Percentiles rank a stretch among this genome's conserved stretches.
Conservation (phyloP, 768 basidiomycete genomes). For the Tulasnella sp. region DNA sequence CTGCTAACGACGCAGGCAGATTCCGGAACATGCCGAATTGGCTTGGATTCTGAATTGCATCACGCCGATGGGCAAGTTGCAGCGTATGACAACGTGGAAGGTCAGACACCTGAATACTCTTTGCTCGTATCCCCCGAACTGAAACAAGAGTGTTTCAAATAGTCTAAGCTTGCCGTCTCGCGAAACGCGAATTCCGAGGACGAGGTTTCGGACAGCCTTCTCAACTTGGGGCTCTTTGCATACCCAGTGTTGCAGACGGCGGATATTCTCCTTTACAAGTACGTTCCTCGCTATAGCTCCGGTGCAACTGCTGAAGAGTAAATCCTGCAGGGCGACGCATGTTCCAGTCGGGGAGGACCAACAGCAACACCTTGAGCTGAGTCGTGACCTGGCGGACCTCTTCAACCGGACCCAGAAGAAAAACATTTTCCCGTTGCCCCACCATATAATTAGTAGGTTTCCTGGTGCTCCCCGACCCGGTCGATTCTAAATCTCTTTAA, state of each 20-base stretch:
- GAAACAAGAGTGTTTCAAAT: constrained; percentile 27
- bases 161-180: constrained; percentile 76
- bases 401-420: constrained; percentile 74
- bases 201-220: constrained; percentile 76
- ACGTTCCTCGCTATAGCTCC: constrained; percentile 38
- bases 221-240: constrained; percentile 85
- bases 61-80: constrained; percentile 78
- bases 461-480: background rate
- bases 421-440: constrained; percentile 67
- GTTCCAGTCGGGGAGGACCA: constrained; percentile 98
- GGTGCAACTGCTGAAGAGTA: background rate
- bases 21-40: constrained; percentile 80
- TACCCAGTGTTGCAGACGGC: constrained; percentile 95
- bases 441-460: constrained; percentile 70
- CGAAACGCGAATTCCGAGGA: constrained; percentile 71
- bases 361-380: constrained; percentile 89
- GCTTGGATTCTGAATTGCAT: constrained; percentile 90
- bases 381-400: constrained; percentile 75
- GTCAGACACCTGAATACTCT: constrained; percentile 46
- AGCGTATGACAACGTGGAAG: constrained; percentile 98
- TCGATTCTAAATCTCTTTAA: background rate
- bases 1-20: no score
- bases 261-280: constrained; percentile 88
- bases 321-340: constrained; percentile 69
- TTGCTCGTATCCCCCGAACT: background rate